Base-by-base conservation (phyloP, 2,329 filamentous ascomycete species). In the Talaromyces atroroseus region DNA sequence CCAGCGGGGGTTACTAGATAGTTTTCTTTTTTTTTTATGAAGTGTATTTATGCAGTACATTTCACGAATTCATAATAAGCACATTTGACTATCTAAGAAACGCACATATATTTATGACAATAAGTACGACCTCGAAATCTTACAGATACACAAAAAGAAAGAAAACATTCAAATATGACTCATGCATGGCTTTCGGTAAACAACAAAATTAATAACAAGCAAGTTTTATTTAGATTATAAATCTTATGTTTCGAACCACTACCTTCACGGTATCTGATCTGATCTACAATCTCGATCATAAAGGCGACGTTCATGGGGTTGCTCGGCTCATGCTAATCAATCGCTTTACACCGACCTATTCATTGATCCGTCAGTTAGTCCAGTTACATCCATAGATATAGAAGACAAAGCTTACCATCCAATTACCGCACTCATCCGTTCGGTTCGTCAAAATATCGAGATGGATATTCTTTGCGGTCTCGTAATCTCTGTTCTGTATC, bases 291-390 rank as follows among this genome's bases (percentile, higher is more conserved):
- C 40, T 21, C 23, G 23, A 23, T 23, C 40, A 44, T 44, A 44
- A 14, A 16, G 32, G 8, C 32, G 26, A 26, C 32, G 49, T 53
- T 70, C 65, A 86, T 59, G 86, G 83, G 8, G 87, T 90, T 34
- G 83, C 86, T 73, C 86, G 86, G 76, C 87, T 90, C 88, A 91
- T 90, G 71, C 83, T 86, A 65, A 90, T 83, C 66, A 91, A 76
- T 62, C 88, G 81, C 74, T 90, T 91, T 46, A 91, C 82, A 66
- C 88, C 88, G 64, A 88, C 84, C 86, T 89, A 60, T 45, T 44
- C 5, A 49, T 5, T 24, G 14, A 49, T 23, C 34, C 32, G 32
- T 36, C 5, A 36, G 32, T 45, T 36, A 49, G 16, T 49, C 14
- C 29, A 3, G 16, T 40, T 49, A n/a, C 11, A 26, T 10, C 2